phyloP scores from a whole-genome alignment of 768 basidiomycete species.

The Brasilioporus rufonigricans region DNA sequence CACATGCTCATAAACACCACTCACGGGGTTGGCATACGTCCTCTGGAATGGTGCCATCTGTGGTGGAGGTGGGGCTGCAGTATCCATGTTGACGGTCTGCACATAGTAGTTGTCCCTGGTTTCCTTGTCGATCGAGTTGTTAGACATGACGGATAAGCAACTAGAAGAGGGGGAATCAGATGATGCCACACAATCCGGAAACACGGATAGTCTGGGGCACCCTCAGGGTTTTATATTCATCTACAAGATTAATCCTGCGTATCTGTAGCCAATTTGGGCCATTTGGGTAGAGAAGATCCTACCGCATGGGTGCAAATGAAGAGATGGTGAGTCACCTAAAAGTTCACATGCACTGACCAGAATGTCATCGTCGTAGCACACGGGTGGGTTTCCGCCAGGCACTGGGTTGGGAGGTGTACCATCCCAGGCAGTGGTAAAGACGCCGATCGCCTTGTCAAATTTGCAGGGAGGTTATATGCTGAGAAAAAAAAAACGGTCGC shows the following conservation, averaged over 20 bases:
- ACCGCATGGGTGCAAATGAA: not conserved
- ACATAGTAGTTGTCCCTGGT: constrained; percentile 26
- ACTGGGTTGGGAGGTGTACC: too few relatives aligned
- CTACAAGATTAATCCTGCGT: not conserved
- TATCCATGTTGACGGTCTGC: constrained; percentile 24
- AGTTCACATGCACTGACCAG: constrained; percentile 5
- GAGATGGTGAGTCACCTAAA: not conserved
- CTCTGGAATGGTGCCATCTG: constrained; percentile 27
- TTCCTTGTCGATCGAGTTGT: constrained; percentile 24
- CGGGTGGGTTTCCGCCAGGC: not conserved
- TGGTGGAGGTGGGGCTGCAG: constrained; percentile 9
- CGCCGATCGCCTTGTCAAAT: constrained; percentile 12
- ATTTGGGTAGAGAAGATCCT: not conserved
- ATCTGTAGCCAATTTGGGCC: not conserved
- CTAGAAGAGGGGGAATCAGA: not conserved
- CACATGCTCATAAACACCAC: not conserved
- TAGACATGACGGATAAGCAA: constrained; percentile 17
- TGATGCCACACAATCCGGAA: not conserved
- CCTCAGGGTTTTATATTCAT: constrained; percentile 18
- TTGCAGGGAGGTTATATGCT: too few relatives aligned
- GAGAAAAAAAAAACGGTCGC: constrained; percentile 3
- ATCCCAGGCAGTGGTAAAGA: constrained; percentile 11
- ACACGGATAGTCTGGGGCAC: not conserved
- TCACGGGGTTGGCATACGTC: constrained; percentile 26
- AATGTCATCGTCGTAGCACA: constrained; percentile 2